Base-by-base conservation (phyloP, 225 moss, liverwort and hornwort species). In the Marchantia paleacea region DNA sequence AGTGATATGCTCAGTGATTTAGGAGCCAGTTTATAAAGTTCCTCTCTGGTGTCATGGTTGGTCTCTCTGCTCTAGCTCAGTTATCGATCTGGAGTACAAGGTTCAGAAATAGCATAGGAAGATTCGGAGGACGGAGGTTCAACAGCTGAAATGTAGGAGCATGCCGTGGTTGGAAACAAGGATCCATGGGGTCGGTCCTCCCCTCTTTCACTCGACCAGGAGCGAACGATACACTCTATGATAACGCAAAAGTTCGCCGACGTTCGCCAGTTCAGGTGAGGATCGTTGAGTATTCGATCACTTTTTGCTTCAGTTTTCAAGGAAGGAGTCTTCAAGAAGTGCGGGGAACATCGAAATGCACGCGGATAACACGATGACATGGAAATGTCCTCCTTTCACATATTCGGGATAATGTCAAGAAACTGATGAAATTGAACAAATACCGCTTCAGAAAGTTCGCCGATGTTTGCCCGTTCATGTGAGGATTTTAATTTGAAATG, bases 211-310 rank as follows among this genome's bases (percentile, higher is more conserved):
- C 77, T 10, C 81, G 63, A 51, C 80, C 87, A 29, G 76, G 52
- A 30, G 50, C 75, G 52, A 75, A 83, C 75, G 93, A 90, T 26
- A 80, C 88, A 51, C 78, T 86, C 31, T 99, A 99, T 79, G 95
- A 95, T 82, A 99, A 99, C 83, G 95, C 95, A 14, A 99, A 99
- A 89, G 88, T 99, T 75, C 97, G 97, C 57, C 91, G 89, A 75
- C 92, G 92, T 12, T 95, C 97, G 11, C 63, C 86, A 69, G 67
- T 90, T 1, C 89, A 90, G 97, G 97, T 95, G 83, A 76, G 49
- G 15, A 25, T 52, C 7, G 64, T 14, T 10, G 58, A 51, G 6
- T 52, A 22, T 50, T 72, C 5, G 16, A 50, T 52, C 19, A n/a
- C 2, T 10, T 52, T 20, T 52, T 72, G n/a, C 11, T 22, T 6